Evolutionary conservation across 2,329 filamentous ascomycete genomes (phyloP), one percentile per base, ranked within the genome.

Genomic region (Juglanconis oblonga): DNA sequence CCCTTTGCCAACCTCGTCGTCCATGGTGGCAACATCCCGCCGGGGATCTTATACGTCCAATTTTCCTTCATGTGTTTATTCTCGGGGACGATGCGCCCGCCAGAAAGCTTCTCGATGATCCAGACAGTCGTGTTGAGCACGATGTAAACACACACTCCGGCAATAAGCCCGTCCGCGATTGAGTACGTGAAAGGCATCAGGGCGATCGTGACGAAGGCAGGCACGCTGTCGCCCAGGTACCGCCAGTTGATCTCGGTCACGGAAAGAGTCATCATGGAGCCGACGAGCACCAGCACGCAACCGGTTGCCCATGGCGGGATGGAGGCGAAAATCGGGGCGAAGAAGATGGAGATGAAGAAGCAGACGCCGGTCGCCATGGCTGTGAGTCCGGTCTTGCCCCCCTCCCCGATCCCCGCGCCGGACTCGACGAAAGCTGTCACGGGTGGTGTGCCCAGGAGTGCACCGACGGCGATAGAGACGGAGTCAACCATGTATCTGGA

Each of bases 151-250:
- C 88, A 80, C 68, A 96, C 89, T 55, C 91, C 90, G 1, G 84
- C 90, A 67, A 96, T 96, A 14, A 96, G 80, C 52, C 92, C 92
- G 69, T 96, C 90, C 11, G 92, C 90, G 69, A 96, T 95, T 45
- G 87, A 91, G 78, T 95, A 96, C 1, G 90, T 92, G 75, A 96
- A 95, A 0, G 92, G 91, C 92, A 96, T 96, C 62, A 93, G 77
- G 59, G 87, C 86, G 64, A 96, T 89, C 54, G 90, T 92, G 40
- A 96, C 78, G 76, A 96, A 96, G 3, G 92, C 91, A 0, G 92
- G 92, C 31, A 96, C 81, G 1, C 90, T 88, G 71, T 96, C 92
- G 55, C 91, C 91, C 62, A 91, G 80, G 74, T 96, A 96, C 51
- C 80, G 80, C 92, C 92, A 96, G 80, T 96, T 96, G 79, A 96